These are phyloP conservation scores for Inga laurina DNA, from an alignment of 306 rosid species.

Conservation along the genomic window DNA sequence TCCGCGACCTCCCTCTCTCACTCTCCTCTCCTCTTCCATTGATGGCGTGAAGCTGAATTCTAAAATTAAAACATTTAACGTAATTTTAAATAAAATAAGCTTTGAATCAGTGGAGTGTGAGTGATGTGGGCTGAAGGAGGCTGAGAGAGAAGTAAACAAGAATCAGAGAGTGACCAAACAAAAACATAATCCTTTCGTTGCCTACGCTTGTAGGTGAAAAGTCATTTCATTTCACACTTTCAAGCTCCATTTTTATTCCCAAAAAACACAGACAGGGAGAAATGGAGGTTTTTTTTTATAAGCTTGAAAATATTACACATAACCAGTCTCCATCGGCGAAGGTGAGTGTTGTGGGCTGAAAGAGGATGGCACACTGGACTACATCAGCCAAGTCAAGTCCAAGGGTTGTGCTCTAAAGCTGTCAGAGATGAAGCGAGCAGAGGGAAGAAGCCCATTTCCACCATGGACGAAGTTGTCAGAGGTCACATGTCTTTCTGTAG, in stretches of 20 bases:
- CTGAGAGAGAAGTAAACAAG: conserved; percentile 21
- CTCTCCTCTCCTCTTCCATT: no score
- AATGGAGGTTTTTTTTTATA: conserved; percentile 55
- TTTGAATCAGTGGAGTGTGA: no score
- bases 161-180: conserved; percentile 41
- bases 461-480: conserved; percentile 83
- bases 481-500: conserved; percentile 98
- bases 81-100: no score
- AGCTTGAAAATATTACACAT: no score
- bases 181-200: conserved; percentile 15
- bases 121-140: no score
- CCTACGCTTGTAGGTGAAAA: neutral
- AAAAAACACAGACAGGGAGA: neutral
- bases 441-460: conserved; percentile 50
- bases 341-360: conserved; percentile 94
- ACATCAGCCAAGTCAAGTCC: conserved; percentile 66
- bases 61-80: no score
- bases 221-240: neutral
- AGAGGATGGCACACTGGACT: conserved; percentile 93
- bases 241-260: neutral
- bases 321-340: conserved; percentile 42
- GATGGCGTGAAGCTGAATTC: no score
- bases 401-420: conserved; percentile 98
- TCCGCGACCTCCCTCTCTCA: no score
- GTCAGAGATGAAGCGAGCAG: conserved; percentile 82